These are phyloP conservation scores for Yamadazyma dushanensis DNA, from an alignment of 1,139 yeast species.

Conservation along the genomic window DNA sequence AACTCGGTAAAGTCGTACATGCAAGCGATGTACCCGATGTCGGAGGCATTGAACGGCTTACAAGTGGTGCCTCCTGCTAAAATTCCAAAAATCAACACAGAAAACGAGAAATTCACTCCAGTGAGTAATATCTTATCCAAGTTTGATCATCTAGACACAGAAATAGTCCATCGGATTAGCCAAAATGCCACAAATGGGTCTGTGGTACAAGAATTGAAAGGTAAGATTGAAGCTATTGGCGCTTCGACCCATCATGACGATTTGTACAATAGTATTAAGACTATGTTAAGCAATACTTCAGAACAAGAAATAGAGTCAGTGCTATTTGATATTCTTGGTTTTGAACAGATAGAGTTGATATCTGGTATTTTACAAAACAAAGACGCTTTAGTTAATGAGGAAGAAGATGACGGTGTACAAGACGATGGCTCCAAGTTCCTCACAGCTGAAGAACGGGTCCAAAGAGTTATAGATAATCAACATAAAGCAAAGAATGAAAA, in stretches of 20 bases:
- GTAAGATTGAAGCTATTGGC: constrained; percentile 31
- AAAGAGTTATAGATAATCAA: constrained; percentile 57
- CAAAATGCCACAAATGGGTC: constrained; percentile 16
- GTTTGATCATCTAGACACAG: constrained; percentile 34
- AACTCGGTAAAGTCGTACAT: constrained; percentile 74
- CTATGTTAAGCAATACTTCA: constrained; percentile 30
- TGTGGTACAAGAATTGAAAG: constrained; percentile 21
- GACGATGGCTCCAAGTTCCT: constrained; percentile 29
- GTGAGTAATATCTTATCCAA: constrained; percentile 26
- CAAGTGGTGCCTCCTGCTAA: constrained; percentile 23
- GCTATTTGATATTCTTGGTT: constrained; percentile 79
- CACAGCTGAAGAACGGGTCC: constrained; percentile 58
- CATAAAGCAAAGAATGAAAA: constrained; percentile 50
- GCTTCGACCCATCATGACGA: constrained; percentile 24
- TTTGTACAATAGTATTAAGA: constrained; percentile 23
- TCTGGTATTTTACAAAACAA: constrained; percentile 62
- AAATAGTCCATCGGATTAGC: constrained; percentile 30
- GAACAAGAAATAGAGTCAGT: constrained; percentile 68
- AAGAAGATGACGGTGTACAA: constrained; percentile 6
- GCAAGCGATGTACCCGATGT: constrained; percentile 74
- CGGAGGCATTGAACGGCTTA: constrained; percentile 41
- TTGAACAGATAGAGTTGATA: constrained; percentile 79
- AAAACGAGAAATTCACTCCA: constrained; percentile 27
- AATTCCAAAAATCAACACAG: constrained; percentile 35
- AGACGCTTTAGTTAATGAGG: constrained; percentile 18